Evolutionary conservation across 73 alveolate species (phyloP), one percentile per base, ranked within the genome.

Genomic region (Paramecium bursaria): DNA sequence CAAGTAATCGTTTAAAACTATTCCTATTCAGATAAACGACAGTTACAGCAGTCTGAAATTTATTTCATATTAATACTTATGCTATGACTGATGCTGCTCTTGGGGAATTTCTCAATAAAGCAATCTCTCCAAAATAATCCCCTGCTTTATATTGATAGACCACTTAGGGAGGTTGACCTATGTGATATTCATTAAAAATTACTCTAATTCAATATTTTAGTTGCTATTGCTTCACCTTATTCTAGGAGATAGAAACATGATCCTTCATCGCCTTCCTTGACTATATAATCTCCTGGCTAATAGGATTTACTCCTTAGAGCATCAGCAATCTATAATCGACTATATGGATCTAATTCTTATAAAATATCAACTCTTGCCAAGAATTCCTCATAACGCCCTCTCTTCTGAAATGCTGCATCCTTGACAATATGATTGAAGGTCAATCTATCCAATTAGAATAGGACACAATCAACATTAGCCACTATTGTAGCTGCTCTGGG

Each of bases 61-160:
- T 30, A 60, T 15, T 25, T 21, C 17, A 0, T 21, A 0, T 10
- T 0, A 79, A 33, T 35, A 73, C 87, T 30, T 73, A 51, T 49
- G 97, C 98, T 46, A 94, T 90, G 46, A 96, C 95, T 74, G 89
- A 93, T 19, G 98, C 98, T 46, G 98, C 98, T 90, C 99, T 91
- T 5, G 98, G 96, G 42, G 95, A 97, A 48, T 92, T 92, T 87
- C 85, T 93, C 23, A 96, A 90, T 26, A 96, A 87, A 49, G 99
- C 99, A 55, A 94, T 92, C 90, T 96, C 99, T 47, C 99, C 99
- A 61, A 96, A 96, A 90, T 95, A 96, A 73, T 95, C 98, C 7
- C 98, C 98, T 29, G 87, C 91, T 19, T 61, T 35, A 89, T 96
- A 96, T 47, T 87, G 82, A 87, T 88, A 92, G 17, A 96, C 96